Percentiles rank a stretch among this genome's conserved stretches.
These are phyloP conservation scores for Trichoderma asperelloides DNA, from an alignment of 495 filamentous ascomycete genomes.

Conservation along the genomic window DNA sequence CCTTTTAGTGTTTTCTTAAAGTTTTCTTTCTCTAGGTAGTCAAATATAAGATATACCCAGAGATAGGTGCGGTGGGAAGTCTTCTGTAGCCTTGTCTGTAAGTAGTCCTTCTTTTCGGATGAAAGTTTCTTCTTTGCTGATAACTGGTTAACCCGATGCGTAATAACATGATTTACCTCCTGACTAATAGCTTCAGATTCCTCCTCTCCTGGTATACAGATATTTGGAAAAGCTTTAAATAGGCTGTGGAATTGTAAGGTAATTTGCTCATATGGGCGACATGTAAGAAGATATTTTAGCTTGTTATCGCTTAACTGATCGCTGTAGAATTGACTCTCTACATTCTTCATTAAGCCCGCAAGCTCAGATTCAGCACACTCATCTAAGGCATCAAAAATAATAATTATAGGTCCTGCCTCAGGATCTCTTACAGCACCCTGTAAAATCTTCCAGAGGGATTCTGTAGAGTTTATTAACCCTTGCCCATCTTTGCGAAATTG, in stretches of 20 bases:
- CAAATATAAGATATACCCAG: constrained; percentile 16
- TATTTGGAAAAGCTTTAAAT: neutral
- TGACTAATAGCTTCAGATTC: constrained; percentile 17
- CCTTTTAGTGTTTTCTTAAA: constrained; percentile 14
- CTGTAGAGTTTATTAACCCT: too few species aligned
- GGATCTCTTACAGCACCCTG: too few species aligned
- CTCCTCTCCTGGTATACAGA: constrained; percentile 30
- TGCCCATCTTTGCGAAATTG: too few species aligned
- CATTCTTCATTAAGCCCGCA: too few species aligned
- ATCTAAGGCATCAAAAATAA: too few species aligned
- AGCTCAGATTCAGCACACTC: too few species aligned
- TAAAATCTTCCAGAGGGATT: too few species aligned
- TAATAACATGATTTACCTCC: constrained; percentile 11
- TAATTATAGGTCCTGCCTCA: too few species aligned
- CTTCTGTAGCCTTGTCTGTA: constrained; percentile 4
- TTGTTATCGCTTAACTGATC: too few species aligned
- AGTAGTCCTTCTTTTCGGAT: neutral
- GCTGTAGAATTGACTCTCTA: too few species aligned
- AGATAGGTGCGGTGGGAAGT: constrained; percentile 16
- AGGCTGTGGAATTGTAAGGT: neutral
- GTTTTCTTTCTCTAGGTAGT: constrained; percentile 4
- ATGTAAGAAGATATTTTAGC: too few species aligned
- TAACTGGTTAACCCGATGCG: neutral
- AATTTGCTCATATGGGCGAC: constrained; percentile 21
- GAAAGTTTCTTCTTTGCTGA: neutral